Evolutionary conservation across 1,284 basidiomycete species (phyloP).

Genomic region (Cryptococcus floricola): DNA sequence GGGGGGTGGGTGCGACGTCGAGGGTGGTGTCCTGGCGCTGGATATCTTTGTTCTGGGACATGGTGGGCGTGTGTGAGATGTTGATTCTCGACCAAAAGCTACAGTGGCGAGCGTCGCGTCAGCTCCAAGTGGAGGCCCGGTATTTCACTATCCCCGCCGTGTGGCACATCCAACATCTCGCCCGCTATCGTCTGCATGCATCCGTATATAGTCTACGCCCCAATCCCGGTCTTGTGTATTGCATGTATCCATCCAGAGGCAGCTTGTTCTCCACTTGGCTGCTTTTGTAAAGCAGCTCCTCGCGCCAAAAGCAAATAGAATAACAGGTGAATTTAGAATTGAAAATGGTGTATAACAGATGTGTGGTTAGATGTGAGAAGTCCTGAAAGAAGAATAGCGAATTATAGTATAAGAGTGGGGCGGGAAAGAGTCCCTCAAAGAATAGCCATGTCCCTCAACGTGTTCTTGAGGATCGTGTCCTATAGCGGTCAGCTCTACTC

Average conservation of each 20-base stretch:
- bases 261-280: too few relatives aligned
- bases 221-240: too few relatives aligned
- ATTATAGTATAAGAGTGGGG: not conserved
- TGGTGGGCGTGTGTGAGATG: slow-evolving; percentile 9
- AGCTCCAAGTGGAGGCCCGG: not conserved
- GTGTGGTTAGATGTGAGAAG: too few relatives aligned
- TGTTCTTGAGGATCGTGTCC: slow-evolving; percentile 17
- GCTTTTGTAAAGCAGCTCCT: too few relatives aligned
- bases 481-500: not conserved
- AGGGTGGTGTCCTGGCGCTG: slow-evolving; percentile 32
- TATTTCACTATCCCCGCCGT: not conserved
- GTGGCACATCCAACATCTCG: not conserved
- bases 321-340: too few relatives aligned
- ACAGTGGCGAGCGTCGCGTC: slow-evolving; percentile 1
- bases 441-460: slow-evolving; percentile 21
- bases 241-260: too few relatives aligned
- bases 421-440: slow-evolving; percentile 8
- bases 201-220: too few relatives aligned
- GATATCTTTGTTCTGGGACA: slow-evolving; percentile 45
- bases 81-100: not conserved
- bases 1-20: slow-evolving; percentile 65
- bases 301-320: too few relatives aligned
- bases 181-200: too few relatives aligned
- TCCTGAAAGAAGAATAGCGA: not conserved
- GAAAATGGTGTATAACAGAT: too few relatives aligned